Percentiles rank a stretch among this genome's conserved stretches.
phyloP scores from a whole-genome alignment of 129 eudicot genomes.

The Helianthus tuberosus region DNA sequence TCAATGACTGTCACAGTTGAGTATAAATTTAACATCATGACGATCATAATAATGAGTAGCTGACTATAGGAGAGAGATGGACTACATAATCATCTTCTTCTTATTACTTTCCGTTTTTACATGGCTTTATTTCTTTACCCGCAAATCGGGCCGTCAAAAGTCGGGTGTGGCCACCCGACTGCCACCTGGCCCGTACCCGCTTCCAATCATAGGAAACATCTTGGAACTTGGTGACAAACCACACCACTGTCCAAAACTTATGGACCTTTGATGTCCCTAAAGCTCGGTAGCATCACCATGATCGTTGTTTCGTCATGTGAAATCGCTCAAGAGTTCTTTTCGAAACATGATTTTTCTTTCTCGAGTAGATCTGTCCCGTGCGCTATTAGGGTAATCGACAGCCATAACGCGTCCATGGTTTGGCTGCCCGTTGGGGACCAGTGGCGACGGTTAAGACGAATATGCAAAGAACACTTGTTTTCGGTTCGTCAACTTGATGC shows the following conservation, averaged over 20 bases:
- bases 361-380: slow-evolving; percentile 14
- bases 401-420: slow-evolving; percentile 19
- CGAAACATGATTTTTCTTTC: slow-evolving; percentile 23
- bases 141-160: background rate
- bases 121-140: background rate
- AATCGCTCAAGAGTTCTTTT: slow-evolving; percentile 41
- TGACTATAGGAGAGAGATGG: background rate
- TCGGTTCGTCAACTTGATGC: slow-evolving; percentile 27
- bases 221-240: slow-evolving; percentile 47
- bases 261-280: slow-evolving; percentile 56
- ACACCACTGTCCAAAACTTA: slow-evolving; percentile 50
- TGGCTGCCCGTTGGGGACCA: slow-evolving; percentile 26
- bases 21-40: too few species aligned
- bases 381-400: background rate
- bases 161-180: slow-evolving; percentile 24
- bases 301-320: slow-evolving; percentile 48
- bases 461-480: slow-evolving; percentile 34
- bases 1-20: too few species aligned
- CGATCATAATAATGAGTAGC: too few species aligned
- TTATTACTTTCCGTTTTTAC: slow-evolving; percentile 3
- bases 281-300: slow-evolving; percentile 43
- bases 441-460: slow-evolving; percentile 19
- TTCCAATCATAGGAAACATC: slow-evolving; percentile 56
- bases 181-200: slow-evolving; percentile 54
- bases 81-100: slow-evolving; percentile 9